phyloP scores from a whole-genome alignment of 2,329 filamentous ascomycete species.

The Aspergillus luchuensis region DNA sequence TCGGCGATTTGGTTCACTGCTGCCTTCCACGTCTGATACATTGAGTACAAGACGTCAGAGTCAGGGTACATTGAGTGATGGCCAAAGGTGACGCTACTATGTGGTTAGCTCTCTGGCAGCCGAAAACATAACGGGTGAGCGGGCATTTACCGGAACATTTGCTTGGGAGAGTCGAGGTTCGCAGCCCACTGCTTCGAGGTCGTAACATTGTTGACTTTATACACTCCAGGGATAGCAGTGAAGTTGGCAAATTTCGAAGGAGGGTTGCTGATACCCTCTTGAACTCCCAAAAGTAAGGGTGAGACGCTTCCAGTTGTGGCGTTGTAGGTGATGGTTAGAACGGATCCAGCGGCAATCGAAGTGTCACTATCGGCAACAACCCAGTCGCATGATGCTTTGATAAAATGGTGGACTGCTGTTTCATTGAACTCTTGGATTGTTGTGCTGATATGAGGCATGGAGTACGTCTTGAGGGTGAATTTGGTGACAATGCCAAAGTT shows the following conservation, averaged over 20 bases:
- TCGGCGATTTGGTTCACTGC: constrained; percentile 38
- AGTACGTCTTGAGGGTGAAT: constrained; percentile 23
- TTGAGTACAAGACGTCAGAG: constrained; percentile 30
- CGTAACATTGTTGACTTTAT: constrained; percentile 32
- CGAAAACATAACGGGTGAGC: not conserved
- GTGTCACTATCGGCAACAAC: constrained; percentile 24
- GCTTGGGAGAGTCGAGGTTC: constrained; percentile 33
- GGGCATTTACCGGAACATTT: constrained; percentile 38
- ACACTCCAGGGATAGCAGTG: constrained; percentile 28
- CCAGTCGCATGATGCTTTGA: constrained; percentile 31
- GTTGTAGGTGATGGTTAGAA: constrained; percentile 35
- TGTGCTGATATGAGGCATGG: constrained; percentile 31
- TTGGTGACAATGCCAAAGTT: constrained; percentile 4
- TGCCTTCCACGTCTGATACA: constrained; percentile 40
- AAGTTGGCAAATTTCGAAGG: constrained; percentile 39
- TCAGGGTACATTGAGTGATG: constrained; percentile 44
- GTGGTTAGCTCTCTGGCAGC: not conserved
- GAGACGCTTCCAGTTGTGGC: constrained; percentile 26
- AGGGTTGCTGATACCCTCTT: constrained; percentile 36
- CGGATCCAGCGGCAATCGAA: constrained; percentile 33
- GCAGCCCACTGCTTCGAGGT: constrained; percentile 31
- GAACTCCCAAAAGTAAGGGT: constrained; percentile 36
- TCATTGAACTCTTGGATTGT: constrained; percentile 38
- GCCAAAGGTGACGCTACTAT: constrained; percentile 37
- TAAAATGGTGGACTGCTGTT: constrained; percentile 24